Conservation (phyloP, 129 eudicot genomes). For the Arctium minus region DNA sequence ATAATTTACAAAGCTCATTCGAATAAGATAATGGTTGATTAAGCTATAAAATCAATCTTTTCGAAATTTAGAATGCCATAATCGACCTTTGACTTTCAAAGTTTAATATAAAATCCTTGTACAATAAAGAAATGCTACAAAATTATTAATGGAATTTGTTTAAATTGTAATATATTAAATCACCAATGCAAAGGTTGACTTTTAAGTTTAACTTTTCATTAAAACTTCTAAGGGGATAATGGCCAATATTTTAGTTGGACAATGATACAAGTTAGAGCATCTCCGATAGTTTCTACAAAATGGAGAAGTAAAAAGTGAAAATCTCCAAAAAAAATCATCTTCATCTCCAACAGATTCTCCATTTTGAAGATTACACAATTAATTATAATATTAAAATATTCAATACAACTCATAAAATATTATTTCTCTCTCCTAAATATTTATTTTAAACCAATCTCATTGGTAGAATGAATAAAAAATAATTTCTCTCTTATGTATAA, state of each 20-base stretch:
- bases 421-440: no score
- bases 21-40: not conserved
- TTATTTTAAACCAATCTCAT: no score
- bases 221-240: not conserved
- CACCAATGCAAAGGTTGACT: not conserved
- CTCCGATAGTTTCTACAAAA: no score
- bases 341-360: no score
- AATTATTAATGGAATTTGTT: not conserved
- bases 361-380: no score
- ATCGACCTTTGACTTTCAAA: not conserved
- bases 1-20: not conserved
- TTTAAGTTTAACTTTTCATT: not conserved
- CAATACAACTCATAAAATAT: no score
- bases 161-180: not conserved
- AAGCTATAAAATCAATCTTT: not conserved
- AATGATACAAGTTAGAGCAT: not conserved
- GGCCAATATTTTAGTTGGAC: not conserved
- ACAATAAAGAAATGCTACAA: not conserved
- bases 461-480: no score
- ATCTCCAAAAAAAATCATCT: no score
- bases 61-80: not conserved
- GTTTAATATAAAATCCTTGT: not conserved
- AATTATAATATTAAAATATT: no score
- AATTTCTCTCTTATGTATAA: no score
- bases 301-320: no score